Evolutionary conservation across 352 stramenopile species (phyloP).

Genomic region (Phytophthora tentaculata): DNA sequence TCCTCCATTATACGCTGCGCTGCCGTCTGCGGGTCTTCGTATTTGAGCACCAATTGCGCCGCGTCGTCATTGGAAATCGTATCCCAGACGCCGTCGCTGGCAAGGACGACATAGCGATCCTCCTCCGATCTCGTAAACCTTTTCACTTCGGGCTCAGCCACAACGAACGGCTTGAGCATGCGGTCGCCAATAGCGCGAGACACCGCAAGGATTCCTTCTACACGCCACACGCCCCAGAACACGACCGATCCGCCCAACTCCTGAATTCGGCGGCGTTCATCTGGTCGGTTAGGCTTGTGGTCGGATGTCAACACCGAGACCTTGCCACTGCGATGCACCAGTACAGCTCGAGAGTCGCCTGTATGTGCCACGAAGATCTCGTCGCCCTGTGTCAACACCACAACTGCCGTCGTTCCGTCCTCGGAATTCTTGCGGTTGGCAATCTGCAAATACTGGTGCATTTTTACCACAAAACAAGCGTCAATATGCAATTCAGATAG

Average conservation of each 20-base stretch:
- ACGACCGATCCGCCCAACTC: slow-evolving; percentile 90
- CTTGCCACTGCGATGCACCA: slow-evolving; percentile 84
- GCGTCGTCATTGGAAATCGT: slow-evolving; percentile 91
- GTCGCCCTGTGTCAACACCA: slow-evolving; percentile 74
- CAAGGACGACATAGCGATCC: slow-evolving; percentile 88
- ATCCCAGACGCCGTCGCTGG: slow-evolving; percentile 94
- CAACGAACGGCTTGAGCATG: slow-evolving; percentile 93
- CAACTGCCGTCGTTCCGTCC: slow-evolving; percentile 92
- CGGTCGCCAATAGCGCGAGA: slow-evolving; percentile 93
- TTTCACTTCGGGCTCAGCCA: slow-evolving; percentile 90
- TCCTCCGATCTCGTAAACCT: slow-evolving; percentile 60
- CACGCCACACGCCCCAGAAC: slow-evolving; percentile 92
- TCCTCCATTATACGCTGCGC: slow-evolving; percentile 88
- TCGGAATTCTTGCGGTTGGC: slow-evolving; percentile 82
- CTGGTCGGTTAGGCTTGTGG: slow-evolving; percentile 92
- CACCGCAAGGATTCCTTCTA: slow-evolving; percentile 94
- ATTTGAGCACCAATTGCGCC: slow-evolving; percentile 68
- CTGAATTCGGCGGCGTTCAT: slow-evolving; percentile 90
- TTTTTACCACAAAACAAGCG: neutral
- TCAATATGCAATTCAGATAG: slow-evolving; percentile 1
- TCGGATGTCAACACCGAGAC: slow-evolving; percentile 84
- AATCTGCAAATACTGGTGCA: slow-evolving; percentile 79
- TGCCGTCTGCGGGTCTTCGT: slow-evolving; percentile 71
- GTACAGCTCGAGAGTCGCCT: slow-evolving; percentile 89
- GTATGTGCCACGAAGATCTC: slow-evolving; percentile 90